Evolutionary conservation across 1,284 basidiomycete genomes (phyloP).

Genomic region (Hortiboletus rubellus): DNA sequence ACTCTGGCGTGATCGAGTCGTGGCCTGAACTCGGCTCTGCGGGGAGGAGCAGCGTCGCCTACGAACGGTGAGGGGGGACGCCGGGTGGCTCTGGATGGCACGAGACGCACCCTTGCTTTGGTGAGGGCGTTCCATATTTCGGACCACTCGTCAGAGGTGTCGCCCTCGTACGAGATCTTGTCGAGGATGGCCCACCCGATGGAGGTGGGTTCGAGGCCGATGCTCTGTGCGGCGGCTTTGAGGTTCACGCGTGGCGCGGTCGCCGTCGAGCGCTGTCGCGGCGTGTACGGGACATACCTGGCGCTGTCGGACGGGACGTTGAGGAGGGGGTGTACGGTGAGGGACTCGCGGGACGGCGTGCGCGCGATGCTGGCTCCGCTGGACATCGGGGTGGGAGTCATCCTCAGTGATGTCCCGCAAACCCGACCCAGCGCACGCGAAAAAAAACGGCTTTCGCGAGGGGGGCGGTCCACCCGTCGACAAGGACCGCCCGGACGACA

Average conservation of each 20-base stretch:
- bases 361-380: conserved; percentile 35
- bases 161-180: conserved; percentile 66
- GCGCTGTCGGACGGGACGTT: conserved; percentile 14
- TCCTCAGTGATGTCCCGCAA: too few species aligned
- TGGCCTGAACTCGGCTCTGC: conserved; percentile 49
- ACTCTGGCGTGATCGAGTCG: conserved; percentile 66
- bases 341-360: conserved; percentile 53
- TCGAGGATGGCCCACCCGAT: conserved; percentile 86
- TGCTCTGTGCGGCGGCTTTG: conserved; percentile 75
- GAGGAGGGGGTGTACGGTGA: conserved; percentile 64
- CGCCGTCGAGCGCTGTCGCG: conserved; percentile 53
- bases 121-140: conserved; percentile 71
- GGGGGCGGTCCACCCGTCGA: conserved; percentile 5
- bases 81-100: not conserved
- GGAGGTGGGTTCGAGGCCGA: conserved; percentile 69
- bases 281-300: conserved; percentile 57
- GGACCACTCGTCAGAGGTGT: conserved; percentile 66
- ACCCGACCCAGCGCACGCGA: conserved; percentile 1
- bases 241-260: conserved; percentile 75
- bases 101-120: conserved; percentile 60
- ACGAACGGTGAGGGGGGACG: conserved; percentile 4
- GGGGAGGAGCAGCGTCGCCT: conserved; percentile 82
- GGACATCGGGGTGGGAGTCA: too few species aligned
- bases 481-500: conserved; percentile 24
- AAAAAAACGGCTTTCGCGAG: conserved; percentile 28